Evolutionary conservation across 1,284 basidiomycete species (phyloP), one percentile per base, ranked within the genome.

Genomic region (Trametes polyzona): DNA sequence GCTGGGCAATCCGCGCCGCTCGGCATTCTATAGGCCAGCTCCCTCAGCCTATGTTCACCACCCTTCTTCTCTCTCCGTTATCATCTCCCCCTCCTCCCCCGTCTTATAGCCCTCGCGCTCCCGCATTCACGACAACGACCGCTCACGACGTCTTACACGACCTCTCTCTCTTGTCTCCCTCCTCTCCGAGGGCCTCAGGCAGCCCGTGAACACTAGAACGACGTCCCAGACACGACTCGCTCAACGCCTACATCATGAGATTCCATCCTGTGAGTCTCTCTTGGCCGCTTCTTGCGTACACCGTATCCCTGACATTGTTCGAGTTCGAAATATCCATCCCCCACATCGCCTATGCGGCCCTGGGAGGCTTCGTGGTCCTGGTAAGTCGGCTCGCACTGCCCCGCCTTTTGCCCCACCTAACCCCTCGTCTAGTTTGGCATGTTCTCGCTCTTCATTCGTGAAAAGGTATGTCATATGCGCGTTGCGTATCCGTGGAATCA

Each of bases 381-480:
- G 92, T 94, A 48, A 51, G 66, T 59, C 12, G 14, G 10, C 14
- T 29, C 47, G 69, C 81, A 90, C 51, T 88, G 92, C 35, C 67
- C 90, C 61, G 87, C 90, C 42, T 43, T 21, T 17, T 32, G 16
- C 27, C 12, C 36, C 35, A 40, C 19, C 51, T 58, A 42, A 54
- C 51, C 21, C 21, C 51, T 59, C 52, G 40, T 17, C 46, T 5
- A 93, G 90, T 98, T 97, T 73, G 93, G 93, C 71, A 95, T 96
- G 88, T 93, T 97, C 75, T 94, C 93, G 10, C 82, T 96, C 21
- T 87, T 98, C 66, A 85, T 99, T 70, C 90, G 96, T 70, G 95
- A 98, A 78, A 88, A 84, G 78, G 89, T 88, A 54, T 41, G 78
- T 62, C 61, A 33, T 10, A 33, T 10, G 4, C n/a, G 23, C 42